Evolutionary conservation across 2,329 filamentous ascomycete species (phyloP), one percentile per base, ranked within the genome.

Genomic region (Ophiostoma triangulosporum): DNA sequence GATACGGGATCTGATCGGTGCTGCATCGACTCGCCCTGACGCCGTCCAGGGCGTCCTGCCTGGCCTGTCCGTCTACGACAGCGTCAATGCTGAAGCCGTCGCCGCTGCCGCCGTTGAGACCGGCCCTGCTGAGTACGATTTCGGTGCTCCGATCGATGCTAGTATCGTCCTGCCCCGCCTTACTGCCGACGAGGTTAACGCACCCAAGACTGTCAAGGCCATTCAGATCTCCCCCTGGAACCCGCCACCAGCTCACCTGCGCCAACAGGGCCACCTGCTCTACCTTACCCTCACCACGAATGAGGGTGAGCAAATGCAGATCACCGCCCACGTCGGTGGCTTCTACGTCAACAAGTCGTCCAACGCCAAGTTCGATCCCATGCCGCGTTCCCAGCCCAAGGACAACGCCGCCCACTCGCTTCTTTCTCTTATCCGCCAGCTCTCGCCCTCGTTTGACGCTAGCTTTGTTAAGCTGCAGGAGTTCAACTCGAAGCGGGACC

Each of bases 261-360:
- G 90, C 60, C 88, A 95, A 65, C 88, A 86, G 65, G 93, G 93
- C 22, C 93, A 98, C 67, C 73, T 98, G 55, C 77, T 98, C 49
- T 98, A 98, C 68, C 76, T 98, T 20, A 77, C 88, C 58, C 76
- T 93, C 43, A 91, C 85, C 15, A 97, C 90, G 54, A 91, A 88
- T 62, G 93, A 98, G 69, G 90, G 90, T 58, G 93, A 98, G 70
- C 88, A 95, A 67, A 83, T 86, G 68, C 89, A 96, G 68, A 85
- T 98, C 64, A 98, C 94, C 9, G 81, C 88, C 14, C 88, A 96
- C 63, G 86, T 95, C 50, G 90, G 89, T 14, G 93, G 93, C 20
- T 98, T 98, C 74, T 98, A 84, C 67, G 86, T 97, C 64, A 98
- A 95, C 77, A 95, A 90, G 69, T 96, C 87, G 29, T 93, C 88